Evolutionary conservation across 2,329 filamentous ascomycete species (phyloP), one percentile per base, ranked within the genome.

Genomic region (Apiospora aurea): DNA sequence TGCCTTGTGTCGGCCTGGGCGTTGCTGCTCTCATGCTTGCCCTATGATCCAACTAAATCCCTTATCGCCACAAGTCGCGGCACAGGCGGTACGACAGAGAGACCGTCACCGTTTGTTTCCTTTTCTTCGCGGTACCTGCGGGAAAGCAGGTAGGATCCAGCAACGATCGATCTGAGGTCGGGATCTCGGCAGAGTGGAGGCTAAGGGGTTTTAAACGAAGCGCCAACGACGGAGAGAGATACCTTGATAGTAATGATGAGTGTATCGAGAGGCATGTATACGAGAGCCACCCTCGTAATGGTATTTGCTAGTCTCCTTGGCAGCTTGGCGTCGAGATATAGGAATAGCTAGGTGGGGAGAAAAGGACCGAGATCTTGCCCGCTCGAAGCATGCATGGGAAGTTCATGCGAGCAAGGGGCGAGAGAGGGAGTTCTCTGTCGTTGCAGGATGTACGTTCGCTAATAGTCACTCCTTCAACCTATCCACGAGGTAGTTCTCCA

Each of bases 211-310:
- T 57, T 57, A 57, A 26, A 16, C 18, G 26, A 34, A 14, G 18
- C 13, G 51, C 51, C 51, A 29, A 61, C 26, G 29, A 38, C 53
- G 29, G 53, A 61, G 53, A 38, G 21, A n/a, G 21, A 18, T n/a
- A n/a, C 34, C 7, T 18, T 38, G 29, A 21, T 16, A 26, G 26
- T 57, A 57, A 57, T 57, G 51, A 57, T 57, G 51, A 7, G 16
- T 29, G 26, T 21, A 18, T 49, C 21, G 26, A 14, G 13, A 34
- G 29, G 29, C 53, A 38, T 38, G 53, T 61, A 38, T 34, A 61
- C 53, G 53, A 61, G 53, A 61, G 53, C 53, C 18, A 21, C 29
- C 53, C 53, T 61, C 29, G 53, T 61, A n/a, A 61, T 61, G 53
- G 53, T 7, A 38, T 29, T 61, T 61, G 10, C 11, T 38, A 21